These are phyloP conservation scores for Silene latifolia DNA, from an alignment of 148 eudicot species.

Conservation along the genomic window DNA sequence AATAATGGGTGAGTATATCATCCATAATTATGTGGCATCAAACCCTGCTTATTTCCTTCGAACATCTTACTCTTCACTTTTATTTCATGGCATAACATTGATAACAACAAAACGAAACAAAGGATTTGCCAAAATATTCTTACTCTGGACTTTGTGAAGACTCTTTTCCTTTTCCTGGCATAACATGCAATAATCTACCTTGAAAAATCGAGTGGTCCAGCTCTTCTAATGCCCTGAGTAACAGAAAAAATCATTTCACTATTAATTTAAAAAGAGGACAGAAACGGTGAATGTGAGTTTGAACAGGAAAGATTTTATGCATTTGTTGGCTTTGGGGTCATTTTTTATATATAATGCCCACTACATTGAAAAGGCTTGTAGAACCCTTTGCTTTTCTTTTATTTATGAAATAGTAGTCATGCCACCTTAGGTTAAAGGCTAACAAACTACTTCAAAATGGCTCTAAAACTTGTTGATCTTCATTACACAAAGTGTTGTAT, in stretches of 20 bases:
- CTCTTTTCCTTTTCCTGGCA: constrained; percentile 67
- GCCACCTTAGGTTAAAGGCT: background rate
- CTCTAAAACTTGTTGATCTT: background rate
- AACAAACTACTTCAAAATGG: background rate
- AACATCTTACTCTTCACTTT: background rate
- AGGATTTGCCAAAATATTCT: constrained; percentile 28
- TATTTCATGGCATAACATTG: background rate
- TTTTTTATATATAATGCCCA: background rate
- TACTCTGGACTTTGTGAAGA: constrained; percentile 54
- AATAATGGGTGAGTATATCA: constrained; percentile 8
- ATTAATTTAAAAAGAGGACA: background rate
- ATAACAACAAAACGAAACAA: constrained; percentile 4
- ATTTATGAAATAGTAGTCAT: background rate
- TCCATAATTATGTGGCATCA: constrained; percentile 1
- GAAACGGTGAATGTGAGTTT: background rate
- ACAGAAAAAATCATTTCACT: background rate
- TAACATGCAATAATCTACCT: constrained; percentile 81
- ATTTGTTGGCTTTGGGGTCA: background rate
- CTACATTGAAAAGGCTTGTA: background rate
- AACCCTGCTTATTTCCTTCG: background rate
- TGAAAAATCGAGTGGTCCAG: constrained; percentile 73
- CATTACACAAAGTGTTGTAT: too few relatives aligned
- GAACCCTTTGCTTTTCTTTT: background rate
- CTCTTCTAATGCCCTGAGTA: constrained; percentile 71
- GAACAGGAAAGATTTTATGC: background rate